Conservation (phyloP, 371 early-diverging fungal species). For the Coelomomyces lativittatus region DNA sequence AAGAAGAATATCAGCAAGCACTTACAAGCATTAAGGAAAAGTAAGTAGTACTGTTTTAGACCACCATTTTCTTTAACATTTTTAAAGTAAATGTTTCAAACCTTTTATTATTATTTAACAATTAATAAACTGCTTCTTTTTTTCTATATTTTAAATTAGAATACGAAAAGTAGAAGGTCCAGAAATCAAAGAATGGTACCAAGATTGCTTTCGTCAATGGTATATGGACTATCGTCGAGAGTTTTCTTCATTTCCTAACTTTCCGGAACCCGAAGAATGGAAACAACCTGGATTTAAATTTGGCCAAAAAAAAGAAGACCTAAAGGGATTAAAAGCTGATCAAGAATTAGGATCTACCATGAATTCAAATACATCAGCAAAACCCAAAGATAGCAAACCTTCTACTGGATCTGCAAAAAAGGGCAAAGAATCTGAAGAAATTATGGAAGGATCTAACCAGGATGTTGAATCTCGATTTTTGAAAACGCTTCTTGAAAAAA, state of each 20-base stretch:
- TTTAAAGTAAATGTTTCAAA: neutral
- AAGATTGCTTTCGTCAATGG: slow-evolving; percentile 38
- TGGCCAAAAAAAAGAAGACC: slow-evolving; percentile 1
- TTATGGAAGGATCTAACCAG: no score
- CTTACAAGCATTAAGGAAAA: slow-evolving; percentile 35
- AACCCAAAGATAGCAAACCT: no score
- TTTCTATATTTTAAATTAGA: slow-evolving; percentile 4
- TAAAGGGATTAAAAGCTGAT: no score
- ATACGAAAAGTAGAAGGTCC: slow-evolving; percentile 37
- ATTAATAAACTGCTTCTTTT: neutral
- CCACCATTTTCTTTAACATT: neutral
- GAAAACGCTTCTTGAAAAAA: neutral
- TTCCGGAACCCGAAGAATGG: slow-evolving; percentile 24
- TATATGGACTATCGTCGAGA: slow-evolving; percentile 32
- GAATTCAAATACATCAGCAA: no score
- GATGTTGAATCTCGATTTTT: no score
- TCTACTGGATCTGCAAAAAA: no score
- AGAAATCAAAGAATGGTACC: slow-evolving; percentile 33
- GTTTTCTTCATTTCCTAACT: slow-evolving; percentile 31
- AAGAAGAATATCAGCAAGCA: slow-evolving; percentile 36
- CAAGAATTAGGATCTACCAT: no score
- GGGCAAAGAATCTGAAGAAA: no score
- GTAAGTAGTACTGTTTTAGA: slow-evolving; percentile 4
- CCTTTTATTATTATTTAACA: neutral
- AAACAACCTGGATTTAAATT: slow-evolving; percentile 23